Base-by-base conservation (phyloP, 139 green algal genomes). In the Chlamydomonas sp. region DNA sequence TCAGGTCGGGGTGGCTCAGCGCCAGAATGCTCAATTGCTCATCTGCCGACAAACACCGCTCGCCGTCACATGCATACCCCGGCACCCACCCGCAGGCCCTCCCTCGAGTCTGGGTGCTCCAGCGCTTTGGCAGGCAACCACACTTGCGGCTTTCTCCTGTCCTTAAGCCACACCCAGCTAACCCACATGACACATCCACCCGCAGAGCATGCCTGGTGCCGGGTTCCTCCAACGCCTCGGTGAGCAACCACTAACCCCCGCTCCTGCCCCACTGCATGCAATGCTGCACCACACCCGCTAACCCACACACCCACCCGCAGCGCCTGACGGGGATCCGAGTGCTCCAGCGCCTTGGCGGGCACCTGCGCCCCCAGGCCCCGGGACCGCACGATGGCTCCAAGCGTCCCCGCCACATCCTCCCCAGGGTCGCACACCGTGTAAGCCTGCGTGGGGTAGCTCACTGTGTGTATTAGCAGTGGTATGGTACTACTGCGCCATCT, bases 311-410 rank as follows among this genome's bases (percentile, higher is more conserved):
- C 63, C 79, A 95, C 91, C 88, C 90, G 85, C 1, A 95, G 85
- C 10, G 94, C 93, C 69, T 94, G 88, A 57, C 88, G 90, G 0
- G 94, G 80, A 78, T 99, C 93, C 1, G 87, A 6, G 67, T 84
- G 68, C 80, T 95, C 92, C 77, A 95, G 80, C 9, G 86, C 63
- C 84, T 88, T 91, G 7, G 75, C 3, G 5, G 91, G 86, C 71
- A 95, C 90, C 78, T 86, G 66, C 60, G 71, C 60, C 20, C 80
- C 77, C 58, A 98, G 93, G 7, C 87, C 88, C 61, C 97, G 88
- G 9, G 92, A 91, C 75, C 93, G 94, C 49, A 98, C 93, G 17
- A 98, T 96, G 61, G 92, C 92, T 12, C 90, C 91, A 74, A 98
- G 90, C 57, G 94, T 81, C 58, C 79, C 90, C 18, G 81, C 68